These are phyloP conservation scores for Triticum urartu DNA, from an alignment of 176 grass and related monocot genomes.

Conservation along the genomic window DNA sequence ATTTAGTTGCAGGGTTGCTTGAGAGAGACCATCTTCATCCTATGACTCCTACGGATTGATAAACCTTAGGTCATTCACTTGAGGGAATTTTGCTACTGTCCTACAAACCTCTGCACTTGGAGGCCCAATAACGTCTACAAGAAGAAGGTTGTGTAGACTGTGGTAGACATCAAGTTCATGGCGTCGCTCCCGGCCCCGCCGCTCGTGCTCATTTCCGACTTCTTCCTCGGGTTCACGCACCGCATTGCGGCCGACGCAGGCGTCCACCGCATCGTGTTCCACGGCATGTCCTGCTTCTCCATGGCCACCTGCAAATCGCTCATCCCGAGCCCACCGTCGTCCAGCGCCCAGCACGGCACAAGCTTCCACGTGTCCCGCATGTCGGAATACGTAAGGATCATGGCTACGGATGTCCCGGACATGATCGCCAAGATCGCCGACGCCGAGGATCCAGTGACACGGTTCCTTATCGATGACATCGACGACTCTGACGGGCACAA, in stretches of 20 bases:
- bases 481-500: slow-evolving; percentile 20
- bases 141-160: no score
- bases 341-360: neutral
- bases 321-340: neutral
- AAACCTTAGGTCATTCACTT: no score
- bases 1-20: no score
- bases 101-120: no score
- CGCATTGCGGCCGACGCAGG: neutral
- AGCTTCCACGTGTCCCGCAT: slow-evolving; percentile 38
- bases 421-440: slow-evolving; percentile 13
- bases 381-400: slow-evolving; percentile 46
- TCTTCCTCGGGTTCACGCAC: slow-evolving; percentile 61
- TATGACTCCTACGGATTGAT: no score
- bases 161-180: slow-evolving; percentile 8
- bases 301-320: slow-evolving; percentile 52
- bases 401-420: slow-evolving; percentile 25
- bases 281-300: slow-evolving; percentile 68
- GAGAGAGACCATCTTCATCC: no score
- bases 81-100: no score
- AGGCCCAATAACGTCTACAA: no score
- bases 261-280: slow-evolving; percentile 50
- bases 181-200: slow-evolving; percentile 26
- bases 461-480: slow-evolving; percentile 27
- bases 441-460: slow-evolving; percentile 22
- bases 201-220: slow-evolving; percentile 55